These are phyloP conservation scores for Calonectria pseudoreteaudii DNA, from an alignment of 2,329 filamentous ascomycete genomes.

Conservation along the genomic window DNA sequence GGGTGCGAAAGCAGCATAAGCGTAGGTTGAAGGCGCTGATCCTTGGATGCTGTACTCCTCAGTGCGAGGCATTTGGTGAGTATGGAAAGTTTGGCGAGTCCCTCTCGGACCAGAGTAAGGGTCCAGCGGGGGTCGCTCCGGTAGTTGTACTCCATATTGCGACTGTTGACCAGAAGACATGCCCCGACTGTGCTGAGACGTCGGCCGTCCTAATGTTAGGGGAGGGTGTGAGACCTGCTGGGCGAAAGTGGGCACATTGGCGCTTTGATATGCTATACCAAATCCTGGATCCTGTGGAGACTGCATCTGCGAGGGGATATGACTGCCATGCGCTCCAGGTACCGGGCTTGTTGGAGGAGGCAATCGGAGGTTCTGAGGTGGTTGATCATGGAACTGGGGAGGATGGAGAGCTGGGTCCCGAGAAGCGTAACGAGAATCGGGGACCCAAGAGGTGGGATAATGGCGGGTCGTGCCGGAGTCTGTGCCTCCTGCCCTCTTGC, in stretches of 20 bases:
- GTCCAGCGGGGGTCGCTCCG: slow-evolving; percentile 14
- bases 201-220: slow-evolving; percentile 19
- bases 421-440: slow-evolving; percentile 33
- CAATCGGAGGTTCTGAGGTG: slow-evolving; percentile 41
- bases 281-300: slow-evolving; percentile 23
- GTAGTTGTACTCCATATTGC: slow-evolving; percentile 9
- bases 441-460: slow-evolving; percentile 35
- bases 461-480: slow-evolving; percentile 42
- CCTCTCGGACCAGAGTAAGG: slow-evolving; percentile 7
- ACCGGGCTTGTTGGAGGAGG: slow-evolving; percentile 43
- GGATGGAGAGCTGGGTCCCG: slow-evolving; percentile 40
- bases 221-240: slow-evolving; percentile 33
- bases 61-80: slow-evolving; percentile 18
- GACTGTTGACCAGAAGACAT: slow-evolving; percentile 24
- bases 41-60: slow-evolving; percentile 20
- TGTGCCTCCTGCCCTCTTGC: slow-evolving; percentile 27
- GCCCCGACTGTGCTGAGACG: slow-evolving; percentile 23
- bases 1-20: slow-evolving; percentile 11
- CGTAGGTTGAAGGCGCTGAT: slow-evolving; percentile 11
- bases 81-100: slow-evolving; percentile 22
- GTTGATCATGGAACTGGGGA: slow-evolving; percentile 35
- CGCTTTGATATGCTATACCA: slow-evolving; percentile 27
- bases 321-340: slow-evolving; percentile 29
- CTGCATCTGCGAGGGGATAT: slow-evolving; percentile 27
- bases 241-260: slow-evolving; percentile 27